A percentile compares a stretch with the other conserved stretches of the same genome.
Evolutionary conservation across 164 flowering plant genomes (phyloP).

Genomic region (Dillenia turbinata): DNA sequence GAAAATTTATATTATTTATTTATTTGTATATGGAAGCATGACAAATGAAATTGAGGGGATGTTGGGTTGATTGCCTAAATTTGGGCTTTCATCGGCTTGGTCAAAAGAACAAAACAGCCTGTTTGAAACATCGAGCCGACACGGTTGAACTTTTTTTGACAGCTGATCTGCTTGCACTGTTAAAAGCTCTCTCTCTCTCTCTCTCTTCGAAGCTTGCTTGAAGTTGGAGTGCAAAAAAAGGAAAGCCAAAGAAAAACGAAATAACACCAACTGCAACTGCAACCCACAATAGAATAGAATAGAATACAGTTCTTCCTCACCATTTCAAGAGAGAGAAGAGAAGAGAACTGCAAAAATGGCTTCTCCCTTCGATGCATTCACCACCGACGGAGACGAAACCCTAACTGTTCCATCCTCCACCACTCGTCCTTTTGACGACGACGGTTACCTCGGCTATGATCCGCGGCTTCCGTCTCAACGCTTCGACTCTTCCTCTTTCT

Average conservation of each 20-base stretch:
- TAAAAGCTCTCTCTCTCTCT: not conserved
- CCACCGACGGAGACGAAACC: constrained; percentile 47
- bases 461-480: constrained; percentile 34
- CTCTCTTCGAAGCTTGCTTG: not conserved
- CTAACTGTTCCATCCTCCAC: constrained; percentile 8
- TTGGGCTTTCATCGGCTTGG: too few relatives aligned
- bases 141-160: too few relatives aligned
- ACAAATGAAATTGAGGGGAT: too few relatives aligned
- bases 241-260: constrained; percentile 9
- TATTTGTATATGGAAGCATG: too few relatives aligned
- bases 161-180: too few relatives aligned
- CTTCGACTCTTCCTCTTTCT: constrained; percentile 27
- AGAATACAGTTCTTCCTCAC: not conserved
- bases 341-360: constrained; percentile 5
- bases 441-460: constrained; percentile 41
- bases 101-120: too few relatives aligned
- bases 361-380: constrained; percentile 52
- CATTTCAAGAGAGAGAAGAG: constrained; percentile 1
- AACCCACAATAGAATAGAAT: too few relatives aligned
- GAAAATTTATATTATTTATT: too few relatives aligned
- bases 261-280: too few relatives aligned
- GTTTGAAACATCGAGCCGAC: too few relatives aligned
- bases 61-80: too few relatives aligned
- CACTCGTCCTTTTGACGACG: constrained; percentile 37
- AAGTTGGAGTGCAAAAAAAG: constrained; percentile 1